Evolutionary conservation across 2,329 filamentous ascomycete species (phyloP).

Genomic region (Pseudogymnoascus sp.): DNA sequence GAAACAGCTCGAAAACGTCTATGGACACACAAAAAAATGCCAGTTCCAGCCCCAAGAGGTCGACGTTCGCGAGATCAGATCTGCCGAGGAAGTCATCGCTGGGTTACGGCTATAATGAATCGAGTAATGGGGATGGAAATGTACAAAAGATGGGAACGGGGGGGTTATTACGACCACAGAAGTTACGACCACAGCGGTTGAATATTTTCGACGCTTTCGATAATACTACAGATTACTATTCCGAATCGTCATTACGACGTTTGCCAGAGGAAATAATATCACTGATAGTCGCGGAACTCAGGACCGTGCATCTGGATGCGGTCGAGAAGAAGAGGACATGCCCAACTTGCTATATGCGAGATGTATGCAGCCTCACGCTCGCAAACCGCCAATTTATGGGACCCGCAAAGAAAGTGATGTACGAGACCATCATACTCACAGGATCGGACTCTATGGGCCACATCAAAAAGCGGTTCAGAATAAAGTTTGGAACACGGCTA

Average conservation of each 20-base stretch:
- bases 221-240: neutral
- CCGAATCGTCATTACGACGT: neutral
- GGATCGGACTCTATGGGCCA: constrained; percentile 46
- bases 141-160: neutral
- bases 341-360: constrained; percentile 60
- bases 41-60: neutral
- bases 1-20: neutral
- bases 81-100: constrained; percentile 1
- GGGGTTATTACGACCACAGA: neutral
- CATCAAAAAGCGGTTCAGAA: constrained; percentile 53
- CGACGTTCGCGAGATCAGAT: neutral
- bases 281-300: constrained; percentile 49
- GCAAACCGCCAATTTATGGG: constrained; percentile 1
- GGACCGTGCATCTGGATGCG: constrained; percentile 41
- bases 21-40: neutral
- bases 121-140: neutral
- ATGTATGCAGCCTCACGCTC: constrained; percentile 46
- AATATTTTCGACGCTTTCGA: constrained; percentile 5
- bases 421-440: constrained; percentile 52
- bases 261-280: constrained; percentile 54
- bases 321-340: constrained; percentile 40
- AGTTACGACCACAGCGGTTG: constrained; percentile 2
- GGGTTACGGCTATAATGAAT: neutral
- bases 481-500: constrained; percentile 46
- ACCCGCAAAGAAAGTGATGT: constrained; percentile 23